Percentiles rank a stretch among this genome's conserved stretches.
phyloP scores from a whole-genome alignment of 2,329 filamentous ascomycete genomes.

The Lasiodiplodia theobromae region DNA sequence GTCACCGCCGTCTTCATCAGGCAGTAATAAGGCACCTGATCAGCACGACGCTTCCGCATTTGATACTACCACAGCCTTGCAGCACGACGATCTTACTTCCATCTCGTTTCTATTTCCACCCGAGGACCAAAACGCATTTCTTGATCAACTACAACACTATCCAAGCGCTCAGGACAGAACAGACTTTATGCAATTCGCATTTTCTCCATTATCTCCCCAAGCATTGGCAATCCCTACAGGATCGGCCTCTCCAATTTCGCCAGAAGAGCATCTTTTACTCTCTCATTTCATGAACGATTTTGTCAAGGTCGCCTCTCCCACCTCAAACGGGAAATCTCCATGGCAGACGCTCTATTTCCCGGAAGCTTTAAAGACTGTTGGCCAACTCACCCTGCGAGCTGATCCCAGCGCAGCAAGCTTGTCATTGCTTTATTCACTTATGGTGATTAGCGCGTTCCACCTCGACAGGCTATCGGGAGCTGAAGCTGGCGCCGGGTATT shows the following conservation, averaged over 20 bases:
- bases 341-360: constrained; percentile 19
- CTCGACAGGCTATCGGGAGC: constrained; percentile 9
- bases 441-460: constrained; percentile 18
- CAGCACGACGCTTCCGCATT: background rate
- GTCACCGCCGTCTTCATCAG: background rate
- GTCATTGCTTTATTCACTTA: background rate
- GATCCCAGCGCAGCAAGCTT: constrained; percentile 3
- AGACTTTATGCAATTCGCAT: background rate
- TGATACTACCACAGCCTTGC: background rate
- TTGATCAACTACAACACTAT: background rate
- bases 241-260: background rate
- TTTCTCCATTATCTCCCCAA: background rate
- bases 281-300: constrained; percentile 18
- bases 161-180: background rate
- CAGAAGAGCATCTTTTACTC: constrained; percentile 12
- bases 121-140: background rate
- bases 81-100: background rate
- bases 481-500: background rate
- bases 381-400: constrained; percentile 4
- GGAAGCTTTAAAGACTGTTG: background rate
- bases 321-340: background rate
- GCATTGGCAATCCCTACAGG: background rate
- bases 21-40: background rate
- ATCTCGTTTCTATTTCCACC: background rate
- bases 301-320: constrained; percentile 16